These are phyloP conservation scores for Oryza coarctata DNA, from an alignment of 176 grass and related monocot species.

Conservation along the genomic window DNA sequence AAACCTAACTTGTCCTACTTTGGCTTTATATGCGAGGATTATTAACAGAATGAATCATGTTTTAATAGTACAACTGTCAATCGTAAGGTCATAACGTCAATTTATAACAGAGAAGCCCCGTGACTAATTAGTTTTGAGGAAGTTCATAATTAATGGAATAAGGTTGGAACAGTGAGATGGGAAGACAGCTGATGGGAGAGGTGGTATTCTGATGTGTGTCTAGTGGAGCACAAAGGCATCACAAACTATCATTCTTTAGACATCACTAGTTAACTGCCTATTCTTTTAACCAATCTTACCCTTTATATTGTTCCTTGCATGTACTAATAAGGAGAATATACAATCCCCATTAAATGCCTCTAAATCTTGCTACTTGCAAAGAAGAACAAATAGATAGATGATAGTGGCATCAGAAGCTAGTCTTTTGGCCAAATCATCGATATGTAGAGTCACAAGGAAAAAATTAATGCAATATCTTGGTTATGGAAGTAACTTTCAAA, in stretches of 20 bases:
- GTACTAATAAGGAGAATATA: not conserved
- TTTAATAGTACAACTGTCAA: not conserved
- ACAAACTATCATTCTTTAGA: not conserved
- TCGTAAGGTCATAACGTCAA: not conserved
- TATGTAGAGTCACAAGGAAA: not conserved
- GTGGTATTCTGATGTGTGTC: not conserved
- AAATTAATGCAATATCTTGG: slow-evolving; percentile 12
- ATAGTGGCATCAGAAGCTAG: not conserved
- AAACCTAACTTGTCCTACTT: not conserved
- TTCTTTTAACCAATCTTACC: not conserved
- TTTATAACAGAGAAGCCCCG: not conserved
- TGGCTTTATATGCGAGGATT: not conserved
- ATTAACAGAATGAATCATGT: not conserved
- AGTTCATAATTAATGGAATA: not conserved
- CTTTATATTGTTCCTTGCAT: not conserved
- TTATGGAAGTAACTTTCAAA: slow-evolving; percentile 5
- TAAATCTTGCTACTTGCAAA: not conserved
- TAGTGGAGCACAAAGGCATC: not conserved
- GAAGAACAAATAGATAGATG: not conserved
- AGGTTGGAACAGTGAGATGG: not conserved
- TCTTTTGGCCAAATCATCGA: not conserved
- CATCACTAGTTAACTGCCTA: not conserved
- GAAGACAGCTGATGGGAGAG: not conserved
- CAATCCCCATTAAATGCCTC: not conserved
- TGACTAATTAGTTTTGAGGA: slow-evolving; percentile 5